Evolutionary conservation across 352 stramenopile genomes (phyloP), one percentile per base, ranked within the genome.

Genomic region (Achlya hypogyna): DNA sequence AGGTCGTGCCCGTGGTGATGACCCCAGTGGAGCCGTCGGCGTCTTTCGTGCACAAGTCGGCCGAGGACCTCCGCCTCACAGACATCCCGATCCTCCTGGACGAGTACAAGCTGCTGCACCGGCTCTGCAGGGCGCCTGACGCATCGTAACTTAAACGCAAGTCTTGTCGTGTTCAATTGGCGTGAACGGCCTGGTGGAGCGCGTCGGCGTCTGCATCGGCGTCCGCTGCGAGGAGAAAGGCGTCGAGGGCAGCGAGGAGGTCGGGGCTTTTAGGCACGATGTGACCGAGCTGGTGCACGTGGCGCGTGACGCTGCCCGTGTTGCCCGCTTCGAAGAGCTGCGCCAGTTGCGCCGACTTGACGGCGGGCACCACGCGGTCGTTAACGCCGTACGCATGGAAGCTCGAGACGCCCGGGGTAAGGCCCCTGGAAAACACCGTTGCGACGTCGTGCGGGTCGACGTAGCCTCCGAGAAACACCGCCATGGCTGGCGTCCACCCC

Each of bases 331-430:
- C 32, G 69, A 93, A 91, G 67, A 84, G 63, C 53, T 87, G 75
- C 51, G 82, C 82, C 40, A 93, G 75, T 66, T 81, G 67, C 64
- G 87, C 74, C 23, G 79, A 91, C 71, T 89, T 89, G 51, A 71
- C 64, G 18, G 84, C 75, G 5, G 82, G 79, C 47, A 93, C 86
- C 25, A 93, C 84, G 68, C 87, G 75, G 77, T 93, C 84, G 69
- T 91, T 93, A 20, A 77, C 74, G 59, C 84, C 84, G 54, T 86
- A 91, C 60, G 89, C 70, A 63, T 93, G 84, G 34, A 93, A 80
- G 52, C 82, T 89, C 29, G 72, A 65, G 40, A 89, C 79, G 40
- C 79, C 68, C 1, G 74, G 53, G 22, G 77, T 51, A 42, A 93
- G 70, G 0, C 84, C 82, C 5, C 78, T 79, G 29, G 71, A 60